Percentiles rank a stretch among this genome's conserved stretches.
phyloP scores from a whole-genome alignment of 73 alveolate species.

The Loxodes magnus region DNA sequence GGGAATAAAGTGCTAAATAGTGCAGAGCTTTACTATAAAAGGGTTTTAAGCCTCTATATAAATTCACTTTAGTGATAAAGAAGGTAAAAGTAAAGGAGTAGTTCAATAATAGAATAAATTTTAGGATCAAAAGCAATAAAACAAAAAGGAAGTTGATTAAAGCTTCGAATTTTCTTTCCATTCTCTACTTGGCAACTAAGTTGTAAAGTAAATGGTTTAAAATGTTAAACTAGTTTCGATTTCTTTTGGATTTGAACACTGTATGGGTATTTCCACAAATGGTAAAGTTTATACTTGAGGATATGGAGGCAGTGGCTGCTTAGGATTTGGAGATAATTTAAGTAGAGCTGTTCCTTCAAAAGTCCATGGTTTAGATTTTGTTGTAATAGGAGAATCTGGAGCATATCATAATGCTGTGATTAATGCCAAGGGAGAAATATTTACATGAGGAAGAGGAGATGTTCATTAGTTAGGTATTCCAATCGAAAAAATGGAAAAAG shows the following conservation, averaged over 20 bases:
- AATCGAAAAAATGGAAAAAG: slow-evolving; percentile 16
- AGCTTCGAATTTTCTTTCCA: neutral
- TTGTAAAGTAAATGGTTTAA: neutral
- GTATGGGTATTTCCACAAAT: slow-evolving; percentile 16
- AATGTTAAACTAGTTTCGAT: neutral
- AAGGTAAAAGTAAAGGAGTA: no score
- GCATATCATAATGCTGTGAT: slow-evolving; percentile 49
- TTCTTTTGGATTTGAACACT: slow-evolving; percentile 51
- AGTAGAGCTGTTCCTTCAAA: slow-evolving; percentile 20
- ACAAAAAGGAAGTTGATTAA: neutral
- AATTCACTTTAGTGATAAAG: no score
- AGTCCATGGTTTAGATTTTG: slow-evolving; percentile 3
- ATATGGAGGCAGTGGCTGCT: slow-evolving; percentile 56
- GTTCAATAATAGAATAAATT: no score
- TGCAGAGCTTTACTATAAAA: no score
- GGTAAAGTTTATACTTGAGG: slow-evolving; percentile 60
- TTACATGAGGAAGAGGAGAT: slow-evolving; percentile 56
- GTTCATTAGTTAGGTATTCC: slow-evolving; percentile 40
- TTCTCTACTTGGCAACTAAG: neutral
- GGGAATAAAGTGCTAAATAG: no score
- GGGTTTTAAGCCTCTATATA: no score
- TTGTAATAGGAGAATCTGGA: slow-evolving; percentile 28
- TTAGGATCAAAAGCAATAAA: no score
- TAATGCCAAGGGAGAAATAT: slow-evolving; percentile 4
- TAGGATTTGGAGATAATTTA: slow-evolving; percentile 40